Base-by-base conservation (phyloP, 2,329 filamentous ascomycete genomes). In the Graphilbum sp. region DNA sequence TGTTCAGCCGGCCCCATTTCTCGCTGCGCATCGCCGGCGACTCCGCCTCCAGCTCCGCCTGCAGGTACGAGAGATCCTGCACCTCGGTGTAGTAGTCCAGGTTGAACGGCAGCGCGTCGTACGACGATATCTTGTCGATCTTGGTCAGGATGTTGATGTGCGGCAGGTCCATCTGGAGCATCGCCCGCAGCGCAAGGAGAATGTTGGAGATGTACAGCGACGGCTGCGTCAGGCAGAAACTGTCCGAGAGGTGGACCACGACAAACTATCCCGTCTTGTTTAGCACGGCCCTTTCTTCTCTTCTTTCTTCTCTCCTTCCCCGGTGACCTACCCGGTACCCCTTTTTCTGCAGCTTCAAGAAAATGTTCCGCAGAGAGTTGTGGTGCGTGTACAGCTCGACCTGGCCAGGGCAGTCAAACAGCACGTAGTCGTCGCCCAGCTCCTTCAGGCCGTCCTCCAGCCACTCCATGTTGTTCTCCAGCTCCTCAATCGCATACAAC, bases 351-450 rank as follows among this genome's bases (percentile, higher is more conserved):
- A 98, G 68, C 55, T 73, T 77, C 53, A 86, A 81, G 58, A 98
- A 87, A 45, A 98, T 87, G 52, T 92, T 92, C 41, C 90, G 75
- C 47, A 98, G 62, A 13, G 86, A 92, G 40, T 78, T 77, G 60
- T 98, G 90, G 54, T 96, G 90, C 34, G 88, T 96, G 53, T 95
- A 96, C 6, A 98, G 70, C 60, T 98, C 90, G 35, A 96, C 88
- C 56, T 98, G 90, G 1, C 90, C 90, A 0, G 90, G 90, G 47
- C 90, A 96, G 61, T 98, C 90, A 46, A 98, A 95, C 11, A 98
- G 60, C 40, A 98, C 62, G 52, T 96, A 98, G 49, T 96, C 87
- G 46, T 95, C 84, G 61, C 72, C 79, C 31, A 94, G 66, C 51
- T 79, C 72, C 48, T 80, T 81, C 47, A 98, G 56, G 3, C 82